Conservation (phyloP, 306 rosid species). For the Herpetospermum pedunculosum region DNA sequence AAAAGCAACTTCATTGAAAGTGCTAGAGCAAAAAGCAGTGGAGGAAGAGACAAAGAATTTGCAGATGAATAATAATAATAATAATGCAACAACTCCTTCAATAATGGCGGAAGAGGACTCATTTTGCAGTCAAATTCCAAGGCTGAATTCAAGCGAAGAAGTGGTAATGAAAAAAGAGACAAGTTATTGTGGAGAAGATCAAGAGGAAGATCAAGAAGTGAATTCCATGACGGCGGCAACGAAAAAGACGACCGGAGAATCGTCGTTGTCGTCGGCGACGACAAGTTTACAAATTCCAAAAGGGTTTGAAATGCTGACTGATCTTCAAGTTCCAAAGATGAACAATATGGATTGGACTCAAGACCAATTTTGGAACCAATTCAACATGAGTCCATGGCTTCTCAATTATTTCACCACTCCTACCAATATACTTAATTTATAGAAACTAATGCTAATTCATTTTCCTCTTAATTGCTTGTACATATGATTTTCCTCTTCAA, state of each 20-base stretch:
- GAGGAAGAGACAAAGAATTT: conserved; percentile 45
- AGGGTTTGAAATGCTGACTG: conserved; percentile 35
- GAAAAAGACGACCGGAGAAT: too few species aligned
- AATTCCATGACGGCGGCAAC: not conserved
- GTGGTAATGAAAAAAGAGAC: not conserved
- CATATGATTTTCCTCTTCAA: too few species aligned
- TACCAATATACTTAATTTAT: conserved; percentile 44
- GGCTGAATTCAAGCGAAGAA: not conserved
- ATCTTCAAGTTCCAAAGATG: conserved; percentile 44
- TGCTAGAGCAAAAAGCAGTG: conserved; percentile 75
- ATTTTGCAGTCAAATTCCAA: not conserved
- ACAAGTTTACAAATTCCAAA: conserved; percentile 27
- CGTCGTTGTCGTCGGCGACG: not conserved
- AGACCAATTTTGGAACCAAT: conserved; percentile 57
- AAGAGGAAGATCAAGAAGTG: not conserved
- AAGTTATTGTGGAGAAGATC: not conserved
- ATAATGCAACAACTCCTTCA: not conserved
- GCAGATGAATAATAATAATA: not conserved
- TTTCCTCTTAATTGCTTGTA: too few species aligned
- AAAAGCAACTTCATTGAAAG: conserved; percentile 93
- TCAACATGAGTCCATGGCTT: conserved; percentile 79
- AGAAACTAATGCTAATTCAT: too few species aligned
- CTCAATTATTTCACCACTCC: conserved; percentile 30
- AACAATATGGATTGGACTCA: conserved; percentile 60
- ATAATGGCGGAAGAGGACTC: not conserved